These are phyloP conservation scores for Talaromyces atroroseus DNA, from an alignment of 2,329 filamentous ascomycete genomes.

Conservation along the genomic window DNA sequence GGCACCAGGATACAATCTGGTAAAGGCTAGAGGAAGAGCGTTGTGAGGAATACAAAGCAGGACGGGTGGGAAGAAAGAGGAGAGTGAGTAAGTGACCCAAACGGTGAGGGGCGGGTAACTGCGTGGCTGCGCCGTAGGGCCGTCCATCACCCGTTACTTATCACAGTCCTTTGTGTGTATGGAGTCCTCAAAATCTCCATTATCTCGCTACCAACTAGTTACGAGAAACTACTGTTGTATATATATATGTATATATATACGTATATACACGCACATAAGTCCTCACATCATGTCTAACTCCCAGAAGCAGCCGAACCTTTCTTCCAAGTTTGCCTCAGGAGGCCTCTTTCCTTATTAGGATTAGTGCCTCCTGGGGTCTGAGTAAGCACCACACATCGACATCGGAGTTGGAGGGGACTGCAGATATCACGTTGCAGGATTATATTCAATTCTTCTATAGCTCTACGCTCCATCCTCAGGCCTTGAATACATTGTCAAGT, in stretches of 20 bases:
- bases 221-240: not conserved
- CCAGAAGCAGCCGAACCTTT: not conserved
- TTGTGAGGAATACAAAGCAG: not conserved
- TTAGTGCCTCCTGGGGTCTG: not conserved
- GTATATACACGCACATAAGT: not conserved
- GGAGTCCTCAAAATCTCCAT: not conserved
- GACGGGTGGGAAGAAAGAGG: not conserved
- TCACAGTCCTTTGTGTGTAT: not conserved
- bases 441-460: too few relatives aligned
- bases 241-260: too few relatives aligned
- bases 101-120: not conserved
- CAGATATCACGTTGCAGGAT: too few relatives aligned
- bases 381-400: not conserved
- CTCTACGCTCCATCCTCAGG: not conserved
- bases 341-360: not conserved
- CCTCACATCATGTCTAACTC: not conserved
- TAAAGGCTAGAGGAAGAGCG: not conserved
- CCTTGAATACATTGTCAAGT: conserved; percentile 16
- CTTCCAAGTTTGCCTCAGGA: not conserved
- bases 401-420: too few relatives aligned
- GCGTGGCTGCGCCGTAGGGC: too few relatives aligned
- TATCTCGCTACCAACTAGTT: not conserved
- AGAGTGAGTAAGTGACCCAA: not conserved
- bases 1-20: not conserved
- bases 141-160: not conserved